Base-by-base conservation (phyloP, 2,329 filamentous ascomycete genomes). In the Microcyclospora pomicola region DNA sequence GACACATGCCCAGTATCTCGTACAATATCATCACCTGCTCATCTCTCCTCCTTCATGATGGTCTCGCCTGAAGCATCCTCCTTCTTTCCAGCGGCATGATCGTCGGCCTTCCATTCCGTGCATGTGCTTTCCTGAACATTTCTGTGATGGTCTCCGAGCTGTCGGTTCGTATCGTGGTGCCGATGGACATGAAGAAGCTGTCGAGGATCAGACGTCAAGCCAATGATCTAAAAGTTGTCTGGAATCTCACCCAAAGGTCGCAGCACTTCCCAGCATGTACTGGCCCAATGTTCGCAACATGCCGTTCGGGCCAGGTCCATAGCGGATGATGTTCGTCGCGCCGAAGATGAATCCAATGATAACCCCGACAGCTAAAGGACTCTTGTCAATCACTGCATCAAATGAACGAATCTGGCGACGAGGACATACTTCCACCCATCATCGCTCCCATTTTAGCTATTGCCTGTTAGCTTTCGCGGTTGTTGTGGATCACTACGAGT, bases 341-440 rank as follows among this genome's bases (percentile, higher is more conserved):
- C 88, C 91, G 53, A 91, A 94, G 54, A 98, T 92, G 68, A 98
- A 96, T 47, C 91, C 91, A 65, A 98, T 95, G 59, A 94, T 94
- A 37, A 83, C 71, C 45, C 91, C 91, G 45, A 98, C 91, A 63
- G 86, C 91, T 96, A 53, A 24, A 24, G 19, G 11, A 15, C 13
- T 11, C 12, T 9, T 24, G 19, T 24, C 19, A 24, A 24, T 24
- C 19, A 24, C 19, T 24, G 19, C 19, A 24, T 24, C 19, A 24
- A 5, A 24, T 7, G 19, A 7, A 24, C 5, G 7, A 24, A 24
- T 5, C 7, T 4, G 19, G 19, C 19, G 4, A 7, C 4, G 4
- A 31, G 30, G 37, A 75, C 86, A 55, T 82, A 96, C 88, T 92
- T 60, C 86, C 84, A 52, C 91, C 91, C 86, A 96, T 96, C 80